phyloP scores from a whole-genome alignment of 768 basidiomycete genomes.

The Termitomyces sp. region DNA sequence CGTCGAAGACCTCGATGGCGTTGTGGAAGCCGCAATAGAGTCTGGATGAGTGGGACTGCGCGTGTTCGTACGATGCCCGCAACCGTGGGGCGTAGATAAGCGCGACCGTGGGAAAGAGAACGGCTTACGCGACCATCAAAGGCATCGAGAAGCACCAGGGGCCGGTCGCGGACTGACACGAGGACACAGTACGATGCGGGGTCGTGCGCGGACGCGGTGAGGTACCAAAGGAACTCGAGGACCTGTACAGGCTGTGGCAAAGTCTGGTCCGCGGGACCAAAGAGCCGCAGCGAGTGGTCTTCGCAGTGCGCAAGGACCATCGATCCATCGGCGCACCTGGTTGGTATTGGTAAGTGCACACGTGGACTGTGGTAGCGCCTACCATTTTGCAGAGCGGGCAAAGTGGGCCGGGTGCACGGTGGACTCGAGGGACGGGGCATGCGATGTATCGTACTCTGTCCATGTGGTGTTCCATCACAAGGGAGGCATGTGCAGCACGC shows the following conservation, averaged over 20 bases:
- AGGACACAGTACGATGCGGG: no score
- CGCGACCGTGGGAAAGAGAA: neutral
- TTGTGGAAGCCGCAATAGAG: constrained; percentile 18
- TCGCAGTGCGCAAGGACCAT: constrained; percentile 65
- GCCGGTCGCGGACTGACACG: constrained; percentile 71
- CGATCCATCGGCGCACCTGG: constrained; percentile 64
- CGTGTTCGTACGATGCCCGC: no score
- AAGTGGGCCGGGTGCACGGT: no score
- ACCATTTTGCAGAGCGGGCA: no score
- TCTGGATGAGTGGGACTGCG: neutral
- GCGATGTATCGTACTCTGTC: no score
- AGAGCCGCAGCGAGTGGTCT: constrained; percentile 56
- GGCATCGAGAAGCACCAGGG: constrained; percentile 82
- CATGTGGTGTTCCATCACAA: no score
- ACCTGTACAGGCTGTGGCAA: constrained; percentile 63
- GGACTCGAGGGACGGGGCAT: no score
- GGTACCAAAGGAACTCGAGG: constrained; percentile 60
- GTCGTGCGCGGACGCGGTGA: no score
- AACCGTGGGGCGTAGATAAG: neutral
- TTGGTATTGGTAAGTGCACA: no score
- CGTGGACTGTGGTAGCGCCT: no score
- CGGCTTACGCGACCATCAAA: constrained; percentile 59
- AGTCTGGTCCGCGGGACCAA: constrained; percentile 11
- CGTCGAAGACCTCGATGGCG: no score
- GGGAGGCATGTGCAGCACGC: no score